phyloP scores from a whole-genome alignment of 257 asterid species.

The Sherardia arvensis region DNA sequence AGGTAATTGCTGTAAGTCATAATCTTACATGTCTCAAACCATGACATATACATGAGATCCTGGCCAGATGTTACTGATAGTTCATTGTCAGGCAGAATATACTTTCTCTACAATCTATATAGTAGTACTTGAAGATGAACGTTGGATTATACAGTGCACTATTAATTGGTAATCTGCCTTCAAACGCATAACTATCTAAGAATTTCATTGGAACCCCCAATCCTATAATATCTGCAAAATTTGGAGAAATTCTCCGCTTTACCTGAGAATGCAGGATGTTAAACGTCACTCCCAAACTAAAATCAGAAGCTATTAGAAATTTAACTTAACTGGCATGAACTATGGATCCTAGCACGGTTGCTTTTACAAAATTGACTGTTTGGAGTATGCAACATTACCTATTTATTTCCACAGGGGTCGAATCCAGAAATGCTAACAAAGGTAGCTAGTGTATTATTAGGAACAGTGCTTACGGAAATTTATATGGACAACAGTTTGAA shows the following conservation, averaged over 20 bases:
- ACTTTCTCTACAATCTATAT: not conserved
- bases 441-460: too few relatives aligned
- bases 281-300: not conserved
- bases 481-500: not conserved
- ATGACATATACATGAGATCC: not conserved
- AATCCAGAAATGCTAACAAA: not conserved
- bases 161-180: not conserved
- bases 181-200: not conserved
- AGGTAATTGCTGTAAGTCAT: slow-evolving; percentile 31
- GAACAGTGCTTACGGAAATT: not conserved
- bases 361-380: not conserved
- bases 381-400: not conserved
- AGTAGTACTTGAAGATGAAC: not conserved
- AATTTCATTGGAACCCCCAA: not conserved
- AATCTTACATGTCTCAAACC: not conserved
- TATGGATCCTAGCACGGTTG: not conserved
- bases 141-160: not conserved
- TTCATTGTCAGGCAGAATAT: not conserved
- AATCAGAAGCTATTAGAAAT: not conserved
- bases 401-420: not conserved
- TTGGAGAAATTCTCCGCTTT: not conserved
- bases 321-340: not conserved
- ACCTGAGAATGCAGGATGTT: not conserved
- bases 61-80: not conserved
- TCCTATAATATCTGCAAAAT: not conserved